Base-by-base conservation (phyloP, 305 asterid genomes). In the Plantago lanceolata region DNA sequence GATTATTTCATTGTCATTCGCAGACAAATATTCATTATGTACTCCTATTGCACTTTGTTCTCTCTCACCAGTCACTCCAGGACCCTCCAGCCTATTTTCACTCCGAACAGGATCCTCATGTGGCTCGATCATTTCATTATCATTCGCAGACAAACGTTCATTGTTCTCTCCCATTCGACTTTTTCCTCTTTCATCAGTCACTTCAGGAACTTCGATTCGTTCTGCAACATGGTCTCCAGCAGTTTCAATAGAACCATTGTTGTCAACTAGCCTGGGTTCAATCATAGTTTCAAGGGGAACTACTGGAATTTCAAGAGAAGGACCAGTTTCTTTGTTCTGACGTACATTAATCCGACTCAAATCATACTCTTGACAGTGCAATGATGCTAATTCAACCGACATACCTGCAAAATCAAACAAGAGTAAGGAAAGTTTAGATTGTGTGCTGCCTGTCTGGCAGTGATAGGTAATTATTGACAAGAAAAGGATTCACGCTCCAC, bases 311-410 rank as follows among this genome's bases (percentile, higher is more conserved):
- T 68, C 82, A 50, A 70, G 64, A 65, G 82, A 76, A 56, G 69
- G 29, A 48, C 69, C 70, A 61, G 63, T 59, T 17, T 18, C 73
- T 51, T 81, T 86, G 68, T 68, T 76, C 73, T 77, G 76, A 70
- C 71, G 66, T 62, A 93, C 71, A 45, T 31, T 84, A 71, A 83
- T 81, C 59, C 77, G 67, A 67, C 79, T 81, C 76, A 90, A 75
- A 83, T 93, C 94, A 76, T 69, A 64, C 53, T 64, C 68, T 66
- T 71, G 82, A 73, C 78, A 68, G 70, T 82, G 86, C 77, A 87
- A 71, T 73, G 89, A 78, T 61, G 73, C 63, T 84, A 93, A 78
- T 73, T 75, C 87, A 48, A 26, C 59, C 9, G 96, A 79, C 74
- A 83, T 67, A 61, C 90, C 99, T 93, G 80, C 59, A 72, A 62